Percentiles rank a stretch among this genome's conserved stretches.
These are phyloP conservation scores for Ceriops tagal DNA, from an alignment of 345 rosid genomes.

Conservation along the genomic window DNA sequence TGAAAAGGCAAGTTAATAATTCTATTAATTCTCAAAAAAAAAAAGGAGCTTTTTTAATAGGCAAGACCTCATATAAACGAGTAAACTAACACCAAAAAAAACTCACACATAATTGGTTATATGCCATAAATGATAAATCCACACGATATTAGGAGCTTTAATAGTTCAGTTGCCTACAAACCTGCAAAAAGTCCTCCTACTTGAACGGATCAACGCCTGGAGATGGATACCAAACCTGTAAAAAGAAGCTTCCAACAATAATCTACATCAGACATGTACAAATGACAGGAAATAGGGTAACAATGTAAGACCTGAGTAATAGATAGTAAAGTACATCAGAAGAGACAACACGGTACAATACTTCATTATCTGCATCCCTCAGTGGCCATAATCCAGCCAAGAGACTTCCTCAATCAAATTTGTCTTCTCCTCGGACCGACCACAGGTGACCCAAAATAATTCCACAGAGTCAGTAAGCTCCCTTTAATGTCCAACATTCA, in stretches of 20 bases:
- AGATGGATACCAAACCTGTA: conserved; percentile 99
- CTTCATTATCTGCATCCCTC: conserved; percentile 93
- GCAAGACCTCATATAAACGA: neutral
- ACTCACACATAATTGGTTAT: neutral
- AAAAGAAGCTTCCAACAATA: conserved; percentile 44
- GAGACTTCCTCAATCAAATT: conserved; percentile 92
- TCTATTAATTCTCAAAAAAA: neutral
- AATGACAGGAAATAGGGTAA: neutral
- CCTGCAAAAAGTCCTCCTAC: conserved; percentile 93
- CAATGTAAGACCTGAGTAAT: neutral
- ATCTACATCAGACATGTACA: conserved; percentile 43
- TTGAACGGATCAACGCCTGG: conserved; percentile 74
- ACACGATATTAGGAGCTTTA: conserved; percentile 1
- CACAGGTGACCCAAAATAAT: conserved; percentile 97
- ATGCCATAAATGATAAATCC: neutral
- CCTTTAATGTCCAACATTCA: conserved; percentile 95
- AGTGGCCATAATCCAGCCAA: conserved; percentile 95
- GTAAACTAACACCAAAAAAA: neutral
- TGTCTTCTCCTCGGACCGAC: conserved; percentile 79
- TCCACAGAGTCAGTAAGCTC: conserved; percentile 94
- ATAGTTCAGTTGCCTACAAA: conserved; percentile 20
- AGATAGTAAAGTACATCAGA: conserved; percentile 3
- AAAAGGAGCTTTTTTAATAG: neutral
- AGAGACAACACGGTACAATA: conserved; percentile 7
- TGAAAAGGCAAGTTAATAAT: neutral